A percentile compares a stretch with the other conserved stretches of the same genome.
phyloP scores from a whole-genome alignment of 148 eudicot genomes.

The Beta vulgaris region DNA sequence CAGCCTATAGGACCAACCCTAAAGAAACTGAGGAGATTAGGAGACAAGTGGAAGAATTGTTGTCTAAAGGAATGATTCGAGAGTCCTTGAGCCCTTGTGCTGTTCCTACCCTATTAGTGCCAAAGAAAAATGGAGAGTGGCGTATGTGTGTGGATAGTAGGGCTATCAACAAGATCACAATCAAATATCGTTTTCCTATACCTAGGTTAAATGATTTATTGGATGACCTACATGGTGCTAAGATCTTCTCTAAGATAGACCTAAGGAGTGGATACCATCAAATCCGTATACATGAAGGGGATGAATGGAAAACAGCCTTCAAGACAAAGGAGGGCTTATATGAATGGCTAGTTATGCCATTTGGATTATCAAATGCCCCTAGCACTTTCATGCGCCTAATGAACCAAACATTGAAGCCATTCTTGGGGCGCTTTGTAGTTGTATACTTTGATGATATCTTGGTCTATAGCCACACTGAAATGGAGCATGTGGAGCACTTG shows the following conservation, averaged over 20 bases:
- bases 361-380: background rate
- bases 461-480: background rate
- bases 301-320: no score
- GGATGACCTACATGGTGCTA: background rate
- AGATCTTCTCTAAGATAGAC: background rate
- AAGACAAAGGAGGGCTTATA: background rate
- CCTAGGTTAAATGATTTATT: background rate
- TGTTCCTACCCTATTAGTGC: background rate
- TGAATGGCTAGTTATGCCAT: background rate
- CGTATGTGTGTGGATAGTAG: background rate
- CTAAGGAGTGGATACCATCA: background rate
- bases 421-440: background rate
- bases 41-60: background rate
- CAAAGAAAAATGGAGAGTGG: background rate
- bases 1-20: background rate
- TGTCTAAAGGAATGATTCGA: background rate
- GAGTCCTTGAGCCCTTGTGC: background rate
- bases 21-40: background rate
- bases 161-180: no score
- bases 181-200: background rate
- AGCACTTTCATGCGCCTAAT: background rate
- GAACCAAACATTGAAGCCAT: background rate
- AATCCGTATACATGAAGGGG: background rate
- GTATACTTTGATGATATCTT: background rate
- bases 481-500: background rate